Evolutionary conservation across 495 filamentous ascomycete species (phyloP).

Genomic region (Neurospora sp.): DNA sequence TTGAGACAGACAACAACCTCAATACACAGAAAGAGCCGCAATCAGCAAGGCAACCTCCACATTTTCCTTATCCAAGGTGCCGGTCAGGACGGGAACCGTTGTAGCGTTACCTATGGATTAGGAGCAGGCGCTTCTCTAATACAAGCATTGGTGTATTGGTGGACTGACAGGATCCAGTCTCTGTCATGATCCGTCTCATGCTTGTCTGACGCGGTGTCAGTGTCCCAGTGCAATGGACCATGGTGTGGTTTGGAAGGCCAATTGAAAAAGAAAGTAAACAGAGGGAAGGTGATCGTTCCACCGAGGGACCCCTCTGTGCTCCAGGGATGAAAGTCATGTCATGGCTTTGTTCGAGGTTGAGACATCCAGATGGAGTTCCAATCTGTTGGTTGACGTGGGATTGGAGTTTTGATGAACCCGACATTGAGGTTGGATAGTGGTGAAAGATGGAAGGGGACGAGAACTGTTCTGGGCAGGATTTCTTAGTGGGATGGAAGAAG

Average conservation of each 20-base stretch:
- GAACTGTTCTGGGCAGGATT: neutral
- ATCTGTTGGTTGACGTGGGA: neutral
- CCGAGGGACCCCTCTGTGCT: neutral
- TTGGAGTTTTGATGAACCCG: no score
- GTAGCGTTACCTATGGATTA: neutral
- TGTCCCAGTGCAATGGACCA: neutral
- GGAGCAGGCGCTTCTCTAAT: neutral
- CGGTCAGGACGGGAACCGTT: neutral
- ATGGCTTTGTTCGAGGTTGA: neutral
- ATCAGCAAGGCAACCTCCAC: neutral
- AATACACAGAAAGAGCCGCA: neutral
- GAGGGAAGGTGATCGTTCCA: neutral
- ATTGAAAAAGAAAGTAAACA: neutral
- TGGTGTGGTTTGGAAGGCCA: neutral
- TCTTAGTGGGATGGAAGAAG: neutral
- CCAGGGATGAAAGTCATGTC: neutral
- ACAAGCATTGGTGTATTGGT: neutral
- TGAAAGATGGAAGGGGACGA: neutral
- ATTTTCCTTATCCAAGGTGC: neutral
- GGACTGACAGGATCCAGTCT: neutral
- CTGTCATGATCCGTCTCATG: neutral
- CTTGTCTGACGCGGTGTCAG: neutral
- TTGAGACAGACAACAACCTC: neutral
- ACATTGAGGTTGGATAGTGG: no score
- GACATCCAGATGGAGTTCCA: neutral